Evolutionary conservation across 78 protist species (phyloP).

Genomic region (Dictyostelium intermedium): DNA sequence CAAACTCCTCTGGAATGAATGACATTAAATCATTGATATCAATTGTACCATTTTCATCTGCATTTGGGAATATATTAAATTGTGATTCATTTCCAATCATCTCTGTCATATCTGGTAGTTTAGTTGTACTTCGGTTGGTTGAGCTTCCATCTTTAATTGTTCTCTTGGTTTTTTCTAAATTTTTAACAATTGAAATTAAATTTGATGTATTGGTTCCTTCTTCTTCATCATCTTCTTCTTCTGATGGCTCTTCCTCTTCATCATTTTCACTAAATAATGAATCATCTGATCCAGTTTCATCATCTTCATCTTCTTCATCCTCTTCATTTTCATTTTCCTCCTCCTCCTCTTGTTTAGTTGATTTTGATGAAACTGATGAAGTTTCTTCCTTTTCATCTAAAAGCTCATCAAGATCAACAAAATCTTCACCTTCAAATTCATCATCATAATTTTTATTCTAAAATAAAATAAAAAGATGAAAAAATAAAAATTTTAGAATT

Average conservation of each 20-base stretch:
- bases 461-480: not conserved
- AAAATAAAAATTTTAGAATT: not conserved
- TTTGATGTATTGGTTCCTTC: constrained; percentile 11
- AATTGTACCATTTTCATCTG: not conserved
- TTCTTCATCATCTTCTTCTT: constrained; percentile 5
- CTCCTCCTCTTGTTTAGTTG: not conserved
- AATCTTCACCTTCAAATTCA: constrained; percentile 49
- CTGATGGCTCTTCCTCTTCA: not conserved
- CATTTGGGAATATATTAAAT: constrained; percentile 34
- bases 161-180: not conserved
- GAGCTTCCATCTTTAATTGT: not conserved
- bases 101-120: constrained; percentile 61
- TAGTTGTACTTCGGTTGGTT: not conserved
- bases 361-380: constrained; percentile 2
- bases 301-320: constrained; percentile 8
- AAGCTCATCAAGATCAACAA: constrained; percentile 38
- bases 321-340: constrained; percentile 9
- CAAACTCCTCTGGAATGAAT: constrained; percentile 60
- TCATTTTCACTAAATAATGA: constrained; percentile 20
- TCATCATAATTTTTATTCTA: constrained; percentile 22
- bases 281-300: not conserved
- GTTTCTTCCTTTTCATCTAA: constrained; percentile 58
- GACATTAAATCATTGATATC: constrained; percentile 16
- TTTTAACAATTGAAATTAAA: constrained; percentile 26
- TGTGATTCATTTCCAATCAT: constrained; percentile 24